Evolutionary conservation across 1,284 basidiomycete species (phyloP).

Genomic region (Sutorius eximius): DNA sequence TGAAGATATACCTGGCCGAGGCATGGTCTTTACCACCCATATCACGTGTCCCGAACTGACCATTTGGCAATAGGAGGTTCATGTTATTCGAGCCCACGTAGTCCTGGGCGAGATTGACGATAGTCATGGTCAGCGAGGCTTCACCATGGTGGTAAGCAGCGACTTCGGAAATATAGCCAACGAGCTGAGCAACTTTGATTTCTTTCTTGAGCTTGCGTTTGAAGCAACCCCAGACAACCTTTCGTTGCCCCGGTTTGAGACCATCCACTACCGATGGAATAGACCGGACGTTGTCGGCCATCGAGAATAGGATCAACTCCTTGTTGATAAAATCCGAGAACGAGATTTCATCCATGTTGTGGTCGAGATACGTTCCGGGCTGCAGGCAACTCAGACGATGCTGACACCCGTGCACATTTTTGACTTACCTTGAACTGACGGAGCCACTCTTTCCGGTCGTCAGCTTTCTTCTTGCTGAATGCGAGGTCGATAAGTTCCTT

Average conservation of each 20-base stretch:
- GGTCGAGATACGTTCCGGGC: constrained; percentile 95
- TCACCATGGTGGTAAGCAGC: constrained; percentile 99
- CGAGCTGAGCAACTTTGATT: constrained; percentile 96
- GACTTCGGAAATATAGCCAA: constrained; percentile 93
- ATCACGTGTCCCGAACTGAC: constrained; percentile 95
- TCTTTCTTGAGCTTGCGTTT: constrained; percentile 91
- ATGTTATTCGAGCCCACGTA: constrained; percentile 97
- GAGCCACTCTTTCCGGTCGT: constrained; percentile 98
- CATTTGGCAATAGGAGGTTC: constrained; percentile 87
- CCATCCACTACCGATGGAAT: constrained; percentile 94
- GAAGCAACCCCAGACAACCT: constrained; percentile 95
- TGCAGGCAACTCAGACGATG: constrained; percentile 35
- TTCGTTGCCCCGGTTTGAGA: constrained; percentile 98
- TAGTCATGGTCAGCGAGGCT: constrained; percentile 82
- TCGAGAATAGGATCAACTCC: constrained; percentile 98
- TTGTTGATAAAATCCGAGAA: constrained; percentile 97
- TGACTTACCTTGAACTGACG: constrained; percentile 81
- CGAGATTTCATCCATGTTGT: constrained; percentile 84
- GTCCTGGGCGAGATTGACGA: constrained; percentile 92
- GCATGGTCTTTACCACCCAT: constrained; percentile 95
- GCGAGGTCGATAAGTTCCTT: constrained; percentile 93
- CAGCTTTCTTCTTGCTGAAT: constrained; percentile 99
- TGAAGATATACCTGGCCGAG: constrained; percentile 96
- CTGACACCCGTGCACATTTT: background rate
- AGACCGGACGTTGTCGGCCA: constrained; percentile 98